Conservation (phyloP, 176 grass and related monocot species). For the Eragrostis nindensis region DNA sequence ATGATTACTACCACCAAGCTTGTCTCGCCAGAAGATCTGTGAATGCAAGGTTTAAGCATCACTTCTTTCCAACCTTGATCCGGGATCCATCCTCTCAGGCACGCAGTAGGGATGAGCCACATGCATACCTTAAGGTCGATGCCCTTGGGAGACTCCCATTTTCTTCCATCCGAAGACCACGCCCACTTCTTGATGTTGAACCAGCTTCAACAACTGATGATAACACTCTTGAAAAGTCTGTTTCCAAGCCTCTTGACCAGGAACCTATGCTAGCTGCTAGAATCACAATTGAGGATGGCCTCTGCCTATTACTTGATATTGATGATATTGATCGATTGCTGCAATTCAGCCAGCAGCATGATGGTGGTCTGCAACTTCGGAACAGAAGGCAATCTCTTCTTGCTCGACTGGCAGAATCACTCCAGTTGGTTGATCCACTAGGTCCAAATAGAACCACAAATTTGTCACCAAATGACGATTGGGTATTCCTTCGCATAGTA, state of each 20-base stretch:
- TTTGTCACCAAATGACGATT: constrained; percentile 58
- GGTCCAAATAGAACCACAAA: constrained; percentile 45
- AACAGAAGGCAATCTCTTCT: constrained; percentile 71
- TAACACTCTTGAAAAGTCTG: constrained; percentile 50
- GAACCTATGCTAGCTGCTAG: constrained; percentile 89
- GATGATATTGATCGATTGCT: constrained; percentile 84
- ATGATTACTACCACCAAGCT: constrained; percentile 95
- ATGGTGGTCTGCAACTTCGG: constrained; percentile 67
- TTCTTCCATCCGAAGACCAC: constrained; percentile 78
- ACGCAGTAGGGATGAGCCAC: constrained; percentile 71
- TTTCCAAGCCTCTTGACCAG: constrained; percentile 68
- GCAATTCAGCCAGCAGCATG: constrained; percentile 66
- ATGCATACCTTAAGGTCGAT: constrained; percentile 90
- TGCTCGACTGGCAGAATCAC: constrained; percentile 64
- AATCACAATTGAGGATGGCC: constrained; percentile 82
- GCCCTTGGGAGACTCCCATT: constrained; percentile 86
- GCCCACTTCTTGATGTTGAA: constrained; percentile 87
- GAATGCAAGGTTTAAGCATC: constrained; percentile 55
- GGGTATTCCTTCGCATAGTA: constrained; percentile 73
- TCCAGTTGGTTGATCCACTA: constrained; percentile 85
- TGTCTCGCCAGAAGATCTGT: constrained; percentile 70
- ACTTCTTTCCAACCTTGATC: constrained; percentile 74
- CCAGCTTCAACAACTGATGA: constrained; percentile 45
- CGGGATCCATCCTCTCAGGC: constrained; percentile 55
- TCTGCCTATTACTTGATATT: constrained; percentile 75